These are phyloP conservation scores for Herpetomonas samuelpessoai DNA, from an alignment of 208 protist genomes.

Conservation along the genomic window DNA sequence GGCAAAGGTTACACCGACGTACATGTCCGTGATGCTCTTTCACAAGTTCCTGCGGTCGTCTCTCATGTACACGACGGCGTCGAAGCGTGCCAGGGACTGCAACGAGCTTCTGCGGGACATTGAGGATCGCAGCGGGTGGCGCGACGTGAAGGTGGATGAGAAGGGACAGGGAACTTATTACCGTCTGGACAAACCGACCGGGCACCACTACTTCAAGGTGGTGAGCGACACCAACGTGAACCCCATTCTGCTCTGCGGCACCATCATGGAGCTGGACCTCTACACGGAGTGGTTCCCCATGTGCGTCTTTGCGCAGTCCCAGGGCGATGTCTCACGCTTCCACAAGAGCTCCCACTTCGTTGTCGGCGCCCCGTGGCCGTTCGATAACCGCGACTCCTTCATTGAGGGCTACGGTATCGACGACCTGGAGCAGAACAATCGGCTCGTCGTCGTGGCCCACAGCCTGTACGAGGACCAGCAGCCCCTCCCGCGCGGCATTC, in stretches of 20 bases:
- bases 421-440: slow-evolving; percentile 38
- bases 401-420: slow-evolving; percentile 50
- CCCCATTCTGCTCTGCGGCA: slow-evolving; percentile 31
- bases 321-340: slow-evolving; percentile 46
- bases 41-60: slow-evolving; percentile 33
- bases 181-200: slow-evolving; percentile 29
- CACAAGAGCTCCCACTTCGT: slow-evolving; percentile 50
- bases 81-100: slow-evolving; percentile 17
- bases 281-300: slow-evolving; percentile 55
- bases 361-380: slow-evolving; percentile 42
- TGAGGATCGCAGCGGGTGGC: slow-evolving; percentile 25
- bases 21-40: slow-evolving; percentile 31
- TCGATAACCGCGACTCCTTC: slow-evolving; percentile 53
- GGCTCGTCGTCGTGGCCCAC: slow-evolving; percentile 46
- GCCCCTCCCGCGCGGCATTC: slow-evolving; percentile 16
- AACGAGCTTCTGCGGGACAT: slow-evolving; percentile 32
- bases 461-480: slow-evolving; percentile 24
- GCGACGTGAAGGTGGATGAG: slow-evolving; percentile 20
- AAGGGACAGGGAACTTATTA: slow-evolving; percentile 39
- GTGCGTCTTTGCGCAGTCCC: slow-evolving; percentile 27
- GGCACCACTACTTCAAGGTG: slow-evolving; percentile 55
- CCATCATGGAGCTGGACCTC: slow-evolving; percentile 57
- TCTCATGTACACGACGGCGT: slow-evolving; percentile 26
- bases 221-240: slow-evolving; percentile 30
- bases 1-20: slow-evolving; percentile 16